Percentiles rank a stretch among this genome's conserved stretches.
These are phyloP conservation scores for Backusella mclennaniae DNA, from an alignment of 192 early-diverging fungal genomes.

Conservation along the genomic window DNA sequence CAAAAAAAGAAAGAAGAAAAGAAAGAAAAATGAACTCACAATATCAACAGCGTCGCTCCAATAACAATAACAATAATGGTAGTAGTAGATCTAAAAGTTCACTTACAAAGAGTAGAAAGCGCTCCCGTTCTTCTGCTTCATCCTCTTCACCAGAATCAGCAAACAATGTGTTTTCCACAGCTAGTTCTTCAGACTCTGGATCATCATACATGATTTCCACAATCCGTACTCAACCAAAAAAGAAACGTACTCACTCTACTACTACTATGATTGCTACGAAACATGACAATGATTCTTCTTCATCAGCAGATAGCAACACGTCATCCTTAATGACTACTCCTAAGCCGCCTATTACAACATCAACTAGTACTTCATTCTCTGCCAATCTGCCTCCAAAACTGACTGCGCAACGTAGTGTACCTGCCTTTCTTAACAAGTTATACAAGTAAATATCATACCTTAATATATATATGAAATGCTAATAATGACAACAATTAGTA, in stretches of 20 bases:
- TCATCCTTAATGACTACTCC: neutral
- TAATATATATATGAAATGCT: neutral
- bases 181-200: constrained; percentile 22
- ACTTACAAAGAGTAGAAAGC: neutral
- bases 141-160: constrained; percentile 10
- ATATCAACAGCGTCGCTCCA: neutral
- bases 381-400: neutral
- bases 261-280: neutral
- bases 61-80: neutral
- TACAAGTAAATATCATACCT: constrained; percentile 63
- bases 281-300: neutral
- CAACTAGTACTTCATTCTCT: neutral
- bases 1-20: neutral
- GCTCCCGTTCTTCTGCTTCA: constrained; percentile 14
- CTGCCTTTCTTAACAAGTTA: constrained; percentile 92
- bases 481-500: constrained; percentile 48
- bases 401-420: constrained; percentile 50
- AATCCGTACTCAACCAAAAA: neutral
- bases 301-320: neutral
- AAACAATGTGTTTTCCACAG: constrained; percentile 2
- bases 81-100: neutral
- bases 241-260: neutral
- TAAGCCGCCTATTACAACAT: neutral
- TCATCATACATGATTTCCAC: constrained; percentile 19
- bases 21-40: neutral